phyloP scores from a whole-genome alignment of 2,329 filamentous ascomycete species.

The Xylaria sp. region DNA sequence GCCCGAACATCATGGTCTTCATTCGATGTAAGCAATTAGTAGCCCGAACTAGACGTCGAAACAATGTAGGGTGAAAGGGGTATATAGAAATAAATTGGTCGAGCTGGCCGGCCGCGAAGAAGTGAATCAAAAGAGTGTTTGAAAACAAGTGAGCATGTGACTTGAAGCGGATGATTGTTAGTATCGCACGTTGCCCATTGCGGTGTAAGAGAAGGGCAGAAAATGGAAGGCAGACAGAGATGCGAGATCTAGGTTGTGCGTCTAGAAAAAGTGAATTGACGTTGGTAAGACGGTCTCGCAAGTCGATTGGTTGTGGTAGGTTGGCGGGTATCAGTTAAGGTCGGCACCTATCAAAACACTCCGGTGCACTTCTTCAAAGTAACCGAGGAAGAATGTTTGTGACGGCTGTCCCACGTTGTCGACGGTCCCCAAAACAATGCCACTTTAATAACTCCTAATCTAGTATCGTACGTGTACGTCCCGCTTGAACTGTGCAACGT shows the following conservation, averaged over 20 bases:
- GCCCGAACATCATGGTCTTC: slow-evolving; percentile 36
- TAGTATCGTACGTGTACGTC: slow-evolving; percentile 12
- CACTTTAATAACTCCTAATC: slow-evolving; percentile 16
- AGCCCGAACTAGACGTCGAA: slow-evolving; percentile 17
- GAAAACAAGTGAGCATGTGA: slow-evolving; percentile 23
- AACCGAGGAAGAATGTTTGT: slow-evolving; percentile 19
- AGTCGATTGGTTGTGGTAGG: neutral
- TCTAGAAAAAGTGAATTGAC: neutral
- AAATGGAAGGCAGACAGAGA: neutral
- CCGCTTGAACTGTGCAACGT: slow-evolving; percentile 21
- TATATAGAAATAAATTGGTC: slow-evolving; percentile 40
- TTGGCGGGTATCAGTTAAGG: neutral
- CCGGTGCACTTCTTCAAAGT: neutral
- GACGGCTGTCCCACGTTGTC: slow-evolving; percentile 5
- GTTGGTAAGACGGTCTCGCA: neutral
- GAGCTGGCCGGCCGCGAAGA: slow-evolving; percentile 39
- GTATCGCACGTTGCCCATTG: slow-evolving; percentile 28
- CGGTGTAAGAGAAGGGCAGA: slow-evolving; percentile 8
- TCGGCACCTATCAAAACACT: slow-evolving; percentile 6
- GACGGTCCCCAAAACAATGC: slow-evolving; percentile 3
- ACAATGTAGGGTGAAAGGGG: slow-evolving; percentile 30
- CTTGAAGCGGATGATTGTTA: slow-evolving; percentile 23
- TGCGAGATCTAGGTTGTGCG: neutral
- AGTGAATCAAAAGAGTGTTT: slow-evolving; percentile 33
- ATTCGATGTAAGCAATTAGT: neutral